Base-by-base conservation (phyloP, 73 alveolate genomes). In the Paramecium caudatum region DNA sequence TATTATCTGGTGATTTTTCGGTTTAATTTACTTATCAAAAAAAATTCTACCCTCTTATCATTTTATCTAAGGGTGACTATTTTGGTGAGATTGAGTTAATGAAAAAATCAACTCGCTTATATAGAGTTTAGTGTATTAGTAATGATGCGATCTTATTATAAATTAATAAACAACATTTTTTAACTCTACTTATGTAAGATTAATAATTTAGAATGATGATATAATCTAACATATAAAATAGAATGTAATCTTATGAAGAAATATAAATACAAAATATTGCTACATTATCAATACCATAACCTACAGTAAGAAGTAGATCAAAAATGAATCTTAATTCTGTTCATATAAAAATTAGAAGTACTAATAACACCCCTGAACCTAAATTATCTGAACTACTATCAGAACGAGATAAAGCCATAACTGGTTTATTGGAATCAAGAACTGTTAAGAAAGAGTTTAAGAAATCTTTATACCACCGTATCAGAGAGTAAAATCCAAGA, bases 401-500 rank as follows among this genome's bases (percentile, higher is more conserved):
- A 2, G 80, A 55, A 10, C 23, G 80, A 23, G 80, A 21, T 16
- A 55, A 55, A 10, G 80, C 80, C 13, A 27, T 55, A 21, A 12
- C 30, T 27, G 30, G 30, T 55, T 55, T 55, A 27, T 19, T 55
- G 7, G 80, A 55, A 55, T 55, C 80, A 27, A 55, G 30, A 55
- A 55, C 30, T 9, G 46, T 55, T 55, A 55, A 55, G 46, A 55
- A 55, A 55, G 80, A 55, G 41, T 27, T 7, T 23, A 55, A 55
- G 3, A 55, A 55, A 55, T 27, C 80, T 2, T 55, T 55, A 55
- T 55, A 55, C 30, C 30, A 55, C 23, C 23, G 80, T 27, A 4
- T 55, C 23, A 55, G 80, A 6, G 80, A 55, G 30, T 23, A 55
- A 55, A 21, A 55, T 55, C 80, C 80, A 23, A 55, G 80, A 55